phyloP scores from a whole-genome alignment of 345 rosid genomes.

The Mallotus nudiflorus region DNA sequence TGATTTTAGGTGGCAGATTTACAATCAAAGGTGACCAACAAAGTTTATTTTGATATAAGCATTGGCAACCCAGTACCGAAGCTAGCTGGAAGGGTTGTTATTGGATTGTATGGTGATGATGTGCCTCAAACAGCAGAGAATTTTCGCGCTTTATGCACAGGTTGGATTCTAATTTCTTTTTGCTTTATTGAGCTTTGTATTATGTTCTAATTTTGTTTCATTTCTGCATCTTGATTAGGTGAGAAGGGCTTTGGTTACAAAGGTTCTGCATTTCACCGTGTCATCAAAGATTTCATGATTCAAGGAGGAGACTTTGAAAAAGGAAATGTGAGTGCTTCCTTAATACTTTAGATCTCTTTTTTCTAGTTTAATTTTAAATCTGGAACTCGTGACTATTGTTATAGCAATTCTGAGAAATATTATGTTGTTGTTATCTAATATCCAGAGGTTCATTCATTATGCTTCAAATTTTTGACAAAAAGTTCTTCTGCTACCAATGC shows the following conservation, averaged over 20 bases:
- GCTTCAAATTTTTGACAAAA: not conserved
- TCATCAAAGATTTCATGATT: conserved; percentile 95
- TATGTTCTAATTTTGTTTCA: conserved; percentile 1
- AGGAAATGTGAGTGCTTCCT: conserved; percentile 70
- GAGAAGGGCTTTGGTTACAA: conserved; percentile 98
- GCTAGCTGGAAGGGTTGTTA: conserved; percentile 81
- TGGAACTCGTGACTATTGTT: not conserved
- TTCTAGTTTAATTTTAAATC: not conserved
- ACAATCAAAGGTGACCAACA: conserved; percentile 84
- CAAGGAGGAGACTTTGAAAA: conserved; percentile 99
- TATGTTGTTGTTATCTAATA: not conserved
- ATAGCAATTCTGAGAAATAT: not conserved
- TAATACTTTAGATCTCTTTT: conserved; percentile 2
- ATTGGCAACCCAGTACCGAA: conserved; percentile 92
- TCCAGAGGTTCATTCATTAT: not conserved
- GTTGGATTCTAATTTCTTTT: conserved; percentile 30
- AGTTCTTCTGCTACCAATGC: not conserved
- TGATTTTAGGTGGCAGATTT: conserved; percentile 43
- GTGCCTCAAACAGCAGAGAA: conserved; percentile 95
- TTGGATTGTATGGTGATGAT: conserved; percentile 93
- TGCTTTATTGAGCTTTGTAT: not conserved
- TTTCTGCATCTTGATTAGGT: conserved; percentile 44
- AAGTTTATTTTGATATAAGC: conserved; percentile 90
- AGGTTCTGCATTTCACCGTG: conserved; percentile 80
- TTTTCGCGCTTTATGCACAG: conserved; percentile 95